Conservation (phyloP, 2,329 filamentous ascomycete species). For the Tolypocladium capitatum region DNA sequence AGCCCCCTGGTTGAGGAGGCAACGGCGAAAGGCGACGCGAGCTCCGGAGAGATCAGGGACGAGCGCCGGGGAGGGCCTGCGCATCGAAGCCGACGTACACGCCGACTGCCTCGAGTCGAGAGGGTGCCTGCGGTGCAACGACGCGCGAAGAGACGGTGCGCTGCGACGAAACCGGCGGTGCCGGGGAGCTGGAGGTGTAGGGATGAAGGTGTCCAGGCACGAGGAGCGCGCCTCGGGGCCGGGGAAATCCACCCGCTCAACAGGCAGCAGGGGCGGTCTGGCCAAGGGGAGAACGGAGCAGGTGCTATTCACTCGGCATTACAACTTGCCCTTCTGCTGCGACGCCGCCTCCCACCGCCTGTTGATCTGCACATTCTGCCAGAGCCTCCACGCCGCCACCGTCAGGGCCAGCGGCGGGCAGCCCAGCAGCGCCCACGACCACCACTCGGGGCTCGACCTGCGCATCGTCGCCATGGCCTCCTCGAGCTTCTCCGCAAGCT, state of each 20-base stretch:
- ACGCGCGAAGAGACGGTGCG: neutral
- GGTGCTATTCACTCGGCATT: neutral
- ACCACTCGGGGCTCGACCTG: conserved; percentile 60
- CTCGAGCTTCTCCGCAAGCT: conserved; percentile 54
- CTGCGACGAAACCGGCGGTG: neutral
- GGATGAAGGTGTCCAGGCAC: neutral
- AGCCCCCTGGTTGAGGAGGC: no score
- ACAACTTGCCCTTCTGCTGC: conserved; percentile 16
- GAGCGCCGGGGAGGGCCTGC: neutral
- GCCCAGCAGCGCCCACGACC: conserved; percentile 58
- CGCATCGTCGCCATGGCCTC: conserved; percentile 51
- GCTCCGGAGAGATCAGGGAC: neutral
- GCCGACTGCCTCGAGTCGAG: neutral
- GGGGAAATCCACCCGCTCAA: neutral
- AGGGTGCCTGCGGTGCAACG: neutral
- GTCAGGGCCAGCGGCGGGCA: conserved; percentile 63
- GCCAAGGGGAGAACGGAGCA: neutral
- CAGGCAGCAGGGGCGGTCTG: neutral
- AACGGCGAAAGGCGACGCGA: neutral
- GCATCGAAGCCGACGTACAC: neutral
- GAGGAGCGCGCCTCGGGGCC: neutral
- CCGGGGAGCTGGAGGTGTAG: neutral
- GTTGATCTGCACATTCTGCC: conserved; percentile 58
- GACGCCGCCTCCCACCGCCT: conserved; percentile 47
- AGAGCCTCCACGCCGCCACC: conserved; percentile 58